A percentile compares a stretch with the other conserved stretches of the same genome.
Conservation (phyloP, 176 grass and related monocot species). For the Microstegium vimineum region DNA sequence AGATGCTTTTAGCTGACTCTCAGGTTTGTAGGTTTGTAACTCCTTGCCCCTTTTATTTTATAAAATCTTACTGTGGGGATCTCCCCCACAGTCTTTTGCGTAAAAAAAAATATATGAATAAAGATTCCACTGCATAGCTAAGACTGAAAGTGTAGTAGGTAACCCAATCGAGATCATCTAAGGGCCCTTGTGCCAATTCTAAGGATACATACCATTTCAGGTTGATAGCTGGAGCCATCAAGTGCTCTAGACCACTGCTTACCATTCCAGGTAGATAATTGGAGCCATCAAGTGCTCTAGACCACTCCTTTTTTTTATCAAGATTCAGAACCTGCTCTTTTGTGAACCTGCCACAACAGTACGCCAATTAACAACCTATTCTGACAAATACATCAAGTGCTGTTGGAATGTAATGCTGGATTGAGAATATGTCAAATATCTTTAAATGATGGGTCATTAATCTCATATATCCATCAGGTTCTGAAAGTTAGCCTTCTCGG, state of each 20-base stretch:
- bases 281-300: slow-evolving; percentile 94
- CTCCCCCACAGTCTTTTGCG: too few species aligned
- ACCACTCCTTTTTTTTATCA: slow-evolving; percentile 95
- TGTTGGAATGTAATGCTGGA: slow-evolving; percentile 38
- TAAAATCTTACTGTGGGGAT: too few species aligned
- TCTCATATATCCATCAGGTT: slow-evolving; percentile 95
- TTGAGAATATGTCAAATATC: slow-evolving; percentile 91
- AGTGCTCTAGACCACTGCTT: too few species aligned
- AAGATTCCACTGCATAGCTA: neutral
- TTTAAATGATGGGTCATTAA: slow-evolving; percentile 83
- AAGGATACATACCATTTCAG: slow-evolving; percentile 78
- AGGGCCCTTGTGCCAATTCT: neutral
- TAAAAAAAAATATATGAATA: neutral
- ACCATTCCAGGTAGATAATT: too few species aligned
- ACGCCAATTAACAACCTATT: slow-evolving; percentile 9
- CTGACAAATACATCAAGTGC: neutral
- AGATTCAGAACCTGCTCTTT: slow-evolving; percentile 72
- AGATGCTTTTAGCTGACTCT: too few species aligned
- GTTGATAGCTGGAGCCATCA: too few species aligned
- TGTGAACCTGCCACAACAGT: slow-evolving; percentile 56
- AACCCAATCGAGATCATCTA: neutral
- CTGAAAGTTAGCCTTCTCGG: slow-evolving; percentile 91
- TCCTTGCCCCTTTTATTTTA: too few species aligned
- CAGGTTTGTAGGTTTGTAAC: too few species aligned
- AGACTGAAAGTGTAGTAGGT: neutral